Percentiles rank a stretch among this genome's conserved stretches.
phyloP scores from a whole-genome alignment of 177 flowering plant genomes.

The Vitis hybrid region DNA sequence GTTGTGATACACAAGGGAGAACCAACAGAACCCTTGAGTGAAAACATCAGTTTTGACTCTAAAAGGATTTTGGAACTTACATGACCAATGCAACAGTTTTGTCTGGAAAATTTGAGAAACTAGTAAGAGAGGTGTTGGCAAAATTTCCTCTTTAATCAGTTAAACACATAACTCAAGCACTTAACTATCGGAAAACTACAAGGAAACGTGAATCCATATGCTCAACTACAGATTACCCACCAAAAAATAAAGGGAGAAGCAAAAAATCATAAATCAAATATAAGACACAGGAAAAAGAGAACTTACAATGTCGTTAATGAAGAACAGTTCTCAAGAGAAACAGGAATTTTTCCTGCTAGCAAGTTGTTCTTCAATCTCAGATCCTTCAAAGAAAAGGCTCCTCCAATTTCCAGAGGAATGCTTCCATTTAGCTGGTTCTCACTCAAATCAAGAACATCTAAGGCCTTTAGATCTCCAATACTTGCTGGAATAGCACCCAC shows the following conservation, averaged over 20 bases:
- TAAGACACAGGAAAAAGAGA: slow-evolving; percentile 5
- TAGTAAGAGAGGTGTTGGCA: neutral
- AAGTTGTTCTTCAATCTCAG: slow-evolving; percentile 51
- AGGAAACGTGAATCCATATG: neutral
- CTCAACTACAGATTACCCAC: neutral
- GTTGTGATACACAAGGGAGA: neutral
- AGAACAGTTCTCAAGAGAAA: slow-evolving; percentile 60
- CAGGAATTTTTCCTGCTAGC: slow-evolving; percentile 57
- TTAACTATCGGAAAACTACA: neutral
- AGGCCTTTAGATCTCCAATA: slow-evolving; percentile 59
- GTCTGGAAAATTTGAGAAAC: neutral
- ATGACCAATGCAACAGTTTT: neutral
- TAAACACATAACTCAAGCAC: neutral
- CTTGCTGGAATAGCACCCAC: slow-evolving; percentile 60
- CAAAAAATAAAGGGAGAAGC: neutral
- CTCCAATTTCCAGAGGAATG: slow-evolving; percentile 73
- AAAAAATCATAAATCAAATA: neutral
- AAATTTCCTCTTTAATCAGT: neutral
- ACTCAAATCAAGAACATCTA: slow-evolving; percentile 65
- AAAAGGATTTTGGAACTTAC: neutral
- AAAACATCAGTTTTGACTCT: neutral
- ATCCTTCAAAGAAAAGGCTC: slow-evolving; percentile 56
- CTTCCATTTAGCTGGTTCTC: slow-evolving; percentile 62
- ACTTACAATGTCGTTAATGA: slow-evolving; percentile 65
- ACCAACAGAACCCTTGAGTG: neutral